A percentile compares a stretch with the other conserved stretches of the same genome.
Evolutionary conservation across 176 grass and related monocot genomes (phyloP).

Genomic region (Juncus effusus): DNA sequence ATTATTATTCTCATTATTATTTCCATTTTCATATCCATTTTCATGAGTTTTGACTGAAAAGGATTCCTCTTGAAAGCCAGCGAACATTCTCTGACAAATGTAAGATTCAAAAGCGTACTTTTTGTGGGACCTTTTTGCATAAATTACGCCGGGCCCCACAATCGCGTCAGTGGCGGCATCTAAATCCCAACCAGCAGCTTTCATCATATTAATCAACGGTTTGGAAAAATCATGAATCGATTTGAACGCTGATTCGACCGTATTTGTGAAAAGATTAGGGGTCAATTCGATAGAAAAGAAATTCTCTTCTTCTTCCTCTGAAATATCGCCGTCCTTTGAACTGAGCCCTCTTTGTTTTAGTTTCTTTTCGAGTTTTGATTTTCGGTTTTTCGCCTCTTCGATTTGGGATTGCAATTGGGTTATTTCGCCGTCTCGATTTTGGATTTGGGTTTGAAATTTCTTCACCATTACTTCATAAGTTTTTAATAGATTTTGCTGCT

Average conservation of each 20-base stretch:
- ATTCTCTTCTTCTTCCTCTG: constrained; percentile 72
- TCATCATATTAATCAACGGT: constrained; percentile 99
- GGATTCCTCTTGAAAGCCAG: constrained; percentile 84
- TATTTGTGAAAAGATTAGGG: constrained; percentile 71
- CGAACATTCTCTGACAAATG: constrained; percentile 87
- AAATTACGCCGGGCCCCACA: constrained; percentile 53
- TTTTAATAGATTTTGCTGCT: constrained; percentile 91
- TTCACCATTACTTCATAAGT: constrained; percentile 97
- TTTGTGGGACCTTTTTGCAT: constrained; percentile 74
- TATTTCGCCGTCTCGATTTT: constrained; percentile 77
- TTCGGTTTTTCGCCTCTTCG: constrained; percentile 66
- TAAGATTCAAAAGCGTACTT: constrained; percentile 91
- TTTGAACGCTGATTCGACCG: constrained; percentile 72
- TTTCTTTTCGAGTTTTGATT: constrained; percentile 93
- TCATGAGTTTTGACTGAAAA: constrained; percentile 48
- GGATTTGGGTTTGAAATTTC: constrained; percentile 96
- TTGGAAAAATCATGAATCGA: constrained; percentile 97
- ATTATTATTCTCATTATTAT: constrained; percentile 30
- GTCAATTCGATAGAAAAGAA: constrained; percentile 93
- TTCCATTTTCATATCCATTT: constrained; percentile 11
- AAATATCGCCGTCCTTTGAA: constrained; percentile 63
- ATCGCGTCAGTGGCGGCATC: constrained; percentile 77
- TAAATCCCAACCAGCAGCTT: constrained; percentile 90
- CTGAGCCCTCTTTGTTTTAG: constrained; percentile 85
- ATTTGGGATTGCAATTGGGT: constrained; percentile 69